A percentile compares a stretch with the other conserved stretches of the same genome.
Conservation (phyloP, 495 filamentous ascomycete genomes). For the Pseudoneurospora amorphoporcata region DNA sequence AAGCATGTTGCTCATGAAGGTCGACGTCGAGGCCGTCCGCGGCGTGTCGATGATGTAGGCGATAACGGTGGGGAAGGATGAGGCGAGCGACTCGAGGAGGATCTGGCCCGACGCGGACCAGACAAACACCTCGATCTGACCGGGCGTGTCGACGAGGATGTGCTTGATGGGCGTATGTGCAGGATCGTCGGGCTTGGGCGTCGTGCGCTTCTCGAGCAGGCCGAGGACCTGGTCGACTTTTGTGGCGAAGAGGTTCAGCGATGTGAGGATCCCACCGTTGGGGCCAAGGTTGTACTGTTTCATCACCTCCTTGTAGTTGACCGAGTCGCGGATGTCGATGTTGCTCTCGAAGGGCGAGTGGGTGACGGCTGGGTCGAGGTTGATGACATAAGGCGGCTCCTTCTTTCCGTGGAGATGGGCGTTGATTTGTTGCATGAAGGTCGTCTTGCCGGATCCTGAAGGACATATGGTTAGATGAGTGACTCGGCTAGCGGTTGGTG, state of each 20-base stretch:
- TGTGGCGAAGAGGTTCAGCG: constrained; percentile 89
- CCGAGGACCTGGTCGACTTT: constrained; percentile 91
- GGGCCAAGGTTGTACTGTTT: constrained; percentile 95
- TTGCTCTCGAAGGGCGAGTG: constrained; percentile 96
- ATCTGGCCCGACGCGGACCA: constrained; percentile 93
- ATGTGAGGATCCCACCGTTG: constrained; percentile 96
- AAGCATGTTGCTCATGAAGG: constrained; percentile 99
- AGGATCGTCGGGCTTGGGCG: constrained; percentile 51
- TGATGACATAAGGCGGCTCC: constrained; percentile 81
- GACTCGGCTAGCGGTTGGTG: not conserved
- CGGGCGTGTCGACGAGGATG: constrained; percentile 89
- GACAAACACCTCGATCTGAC: constrained; percentile 97
- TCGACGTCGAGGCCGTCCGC: constrained; percentile 79
- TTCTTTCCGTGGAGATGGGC: constrained; percentile 71
- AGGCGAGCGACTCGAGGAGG: constrained; percentile 84
- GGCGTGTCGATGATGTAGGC: constrained; percentile 98
- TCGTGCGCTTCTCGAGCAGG: constrained; percentile 78
- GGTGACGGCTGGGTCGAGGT: constrained; percentile 91
- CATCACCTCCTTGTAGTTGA: constrained; percentile 99
- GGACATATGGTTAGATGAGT: not conserved
- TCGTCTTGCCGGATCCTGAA: constrained; percentile 87
- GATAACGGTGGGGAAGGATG: constrained; percentile 88
- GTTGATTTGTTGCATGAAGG: constrained; percentile 97
- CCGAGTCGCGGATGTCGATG: constrained; percentile 96
- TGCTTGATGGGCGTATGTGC: constrained; percentile 59